Evolutionary conservation across 169 alveolate species (phyloP).

Genomic region (Prorocentrum cordatum): DNA sequence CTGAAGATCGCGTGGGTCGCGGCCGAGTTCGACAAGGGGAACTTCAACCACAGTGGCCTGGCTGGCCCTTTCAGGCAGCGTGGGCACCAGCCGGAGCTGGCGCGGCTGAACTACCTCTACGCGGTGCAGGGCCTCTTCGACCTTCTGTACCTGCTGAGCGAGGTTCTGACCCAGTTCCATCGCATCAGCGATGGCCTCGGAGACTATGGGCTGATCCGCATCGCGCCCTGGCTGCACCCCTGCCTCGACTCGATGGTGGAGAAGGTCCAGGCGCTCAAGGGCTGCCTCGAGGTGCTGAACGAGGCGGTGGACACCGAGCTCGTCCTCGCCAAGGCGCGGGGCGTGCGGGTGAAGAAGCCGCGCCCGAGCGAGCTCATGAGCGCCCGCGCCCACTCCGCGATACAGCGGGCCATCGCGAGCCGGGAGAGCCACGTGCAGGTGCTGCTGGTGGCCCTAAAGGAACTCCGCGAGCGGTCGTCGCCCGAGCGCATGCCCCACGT

Average conservation of each 20-base stretch:
- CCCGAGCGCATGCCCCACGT: slow-evolving; percentile 48
- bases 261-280: slow-evolving; percentile 21
- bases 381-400: slow-evolving; percentile 51
- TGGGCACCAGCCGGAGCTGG: background rate
- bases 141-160: slow-evolving; percentile 20
- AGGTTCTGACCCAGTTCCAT: slow-evolving; percentile 18
- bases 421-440: background rate
- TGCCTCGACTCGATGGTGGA: slow-evolving; percentile 31
- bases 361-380: slow-evolving; percentile 28
- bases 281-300: background rate
- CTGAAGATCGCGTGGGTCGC: too few species aligned
- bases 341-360: slow-evolving; percentile 19
- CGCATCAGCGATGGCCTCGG: slow-evolving; percentile 45
- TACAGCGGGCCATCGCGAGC: slow-evolving; percentile 27
- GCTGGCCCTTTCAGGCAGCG: slow-evolving; percentile 38
- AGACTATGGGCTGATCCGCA: slow-evolving; percentile 44
- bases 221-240: slow-evolving; percentile 25
- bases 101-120: background rate
- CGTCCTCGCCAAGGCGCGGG: slow-evolving; percentile 46
- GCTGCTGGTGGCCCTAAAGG: background rate
- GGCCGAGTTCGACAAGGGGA: slow-evolving; percentile 8
- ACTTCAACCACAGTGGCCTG: slow-evolving; percentile 11
- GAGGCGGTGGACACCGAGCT: slow-evolving; percentile 16
- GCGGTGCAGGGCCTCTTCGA: slow-evolving; percentile 27
- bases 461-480: background rate